Base-by-base conservation (phyloP, 257 asterid genomes). In the Rubia yunnanensis region DNA sequence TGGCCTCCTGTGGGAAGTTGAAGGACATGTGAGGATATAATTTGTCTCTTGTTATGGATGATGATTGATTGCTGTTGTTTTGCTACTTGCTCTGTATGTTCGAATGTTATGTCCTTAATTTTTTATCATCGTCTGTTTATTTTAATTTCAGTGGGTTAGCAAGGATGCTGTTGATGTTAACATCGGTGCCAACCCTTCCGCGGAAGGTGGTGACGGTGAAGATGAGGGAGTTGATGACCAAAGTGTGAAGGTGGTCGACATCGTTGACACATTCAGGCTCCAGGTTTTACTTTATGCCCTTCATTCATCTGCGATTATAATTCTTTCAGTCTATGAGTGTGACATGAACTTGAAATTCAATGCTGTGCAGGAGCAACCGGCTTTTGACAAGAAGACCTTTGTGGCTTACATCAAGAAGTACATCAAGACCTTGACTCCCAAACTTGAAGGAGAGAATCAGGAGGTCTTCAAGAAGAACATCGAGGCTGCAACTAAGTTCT, bases 151-250 rank as follows among this genome's bases (percentile, higher is more conserved):
- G 96, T 91, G 98, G 98, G 98, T 91, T 23, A 79, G 62, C 6
- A 52, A 60, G 17, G 96, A 94, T 31, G 71, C 90, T 4, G 68
- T 88, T n/a, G 92, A 86, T 65, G 91, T 91, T 3, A 79, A 91
- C 79, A 91, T 91, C 46, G 98, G 98, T 26, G 98, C 98, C 32
- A 91, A 88, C 72, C 96, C 98, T 18, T 91, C 98, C 7, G 96
- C 95, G 0, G 96, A 91, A 78, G 96, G 96, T 5, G 82, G 73
- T 17, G 83, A 60, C 0, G 52, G 52, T 44, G 98, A 88, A 0
- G 98, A 88, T 66, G 98, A 91, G 76, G 92, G 95, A 13, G 88
- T 80, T 32, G 95, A 88, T 66, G 98, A 91, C 60, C 80, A 77
- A 66, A 56, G 81, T 3, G 67, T 60, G 28, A 91, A 86, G 72